Conservation (phyloP, 169 alveolate species). For the Eimeria brunetti region DNA sequence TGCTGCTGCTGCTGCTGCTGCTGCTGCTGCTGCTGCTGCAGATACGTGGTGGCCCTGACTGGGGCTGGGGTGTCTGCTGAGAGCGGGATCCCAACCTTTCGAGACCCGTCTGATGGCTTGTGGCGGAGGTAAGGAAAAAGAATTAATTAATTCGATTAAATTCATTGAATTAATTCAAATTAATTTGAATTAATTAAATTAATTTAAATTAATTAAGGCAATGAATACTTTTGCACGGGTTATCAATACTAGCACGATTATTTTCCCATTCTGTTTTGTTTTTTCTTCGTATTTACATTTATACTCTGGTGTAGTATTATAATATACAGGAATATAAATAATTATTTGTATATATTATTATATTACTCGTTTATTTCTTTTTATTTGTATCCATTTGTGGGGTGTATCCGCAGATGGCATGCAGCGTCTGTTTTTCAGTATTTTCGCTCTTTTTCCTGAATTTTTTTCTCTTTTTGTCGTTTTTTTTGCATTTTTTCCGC, state of each 20-base stretch:
- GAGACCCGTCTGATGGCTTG: slow-evolving; percentile 79
- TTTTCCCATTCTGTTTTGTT: too few species aligned
- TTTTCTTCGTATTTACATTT: too few species aligned
- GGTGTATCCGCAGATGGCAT: background rate
- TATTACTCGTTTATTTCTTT: background rate
- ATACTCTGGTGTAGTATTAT: too few species aligned
- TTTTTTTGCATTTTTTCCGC: background rate
- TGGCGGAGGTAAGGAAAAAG: slow-evolving; percentile 56
- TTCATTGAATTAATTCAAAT: background rate
- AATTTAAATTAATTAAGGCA: background rate
- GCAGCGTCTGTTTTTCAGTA: too few species aligned
- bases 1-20: too few species aligned
- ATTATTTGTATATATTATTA: background rate
- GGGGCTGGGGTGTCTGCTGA: slow-evolving; percentile 83
- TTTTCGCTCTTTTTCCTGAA: too few species aligned
- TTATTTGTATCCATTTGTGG: background rate
- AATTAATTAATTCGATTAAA: background rate
- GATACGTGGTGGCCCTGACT: slow-evolving; percentile 80
- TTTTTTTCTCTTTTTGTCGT: background rate
- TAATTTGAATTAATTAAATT: too few species aligned
- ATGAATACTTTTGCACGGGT: too few species aligned
- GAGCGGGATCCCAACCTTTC: slow-evolving; percentile 80
- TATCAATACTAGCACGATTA: too few species aligned
- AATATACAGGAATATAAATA: background rate
- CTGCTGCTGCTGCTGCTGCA: background rate